These are phyloP conservation scores for Leccinellum albellum DNA, from an alignment of 768 basidiomycete species.

Conservation along the genomic window DNA sequence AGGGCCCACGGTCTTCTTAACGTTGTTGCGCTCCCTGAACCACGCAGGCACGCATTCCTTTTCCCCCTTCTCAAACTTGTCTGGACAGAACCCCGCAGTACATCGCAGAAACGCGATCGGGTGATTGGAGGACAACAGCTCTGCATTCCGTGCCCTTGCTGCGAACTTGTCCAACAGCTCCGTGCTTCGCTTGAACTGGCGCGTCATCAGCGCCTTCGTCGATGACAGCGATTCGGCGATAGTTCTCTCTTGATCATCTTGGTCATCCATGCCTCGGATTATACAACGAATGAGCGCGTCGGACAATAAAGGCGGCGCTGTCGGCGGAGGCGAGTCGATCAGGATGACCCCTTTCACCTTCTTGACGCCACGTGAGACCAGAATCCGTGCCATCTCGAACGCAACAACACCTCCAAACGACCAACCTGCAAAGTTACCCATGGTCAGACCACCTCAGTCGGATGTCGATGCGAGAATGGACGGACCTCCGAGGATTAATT, in stretches of 20 bases:
- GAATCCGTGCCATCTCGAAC: constrained; percentile 56
- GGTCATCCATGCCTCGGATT: constrained; percentile 31
- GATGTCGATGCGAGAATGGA: background rate
- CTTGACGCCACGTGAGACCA: constrained; percentile 35
- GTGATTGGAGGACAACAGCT: background rate
- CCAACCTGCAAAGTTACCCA: constrained; percentile 49
- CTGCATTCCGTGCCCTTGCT: constrained; percentile 8
- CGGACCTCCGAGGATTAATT: constrained; percentile 57
- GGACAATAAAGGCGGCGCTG: constrained; percentile 49
- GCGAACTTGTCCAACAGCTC: constrained; percentile 44
- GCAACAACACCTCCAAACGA: constrained; percentile 76
- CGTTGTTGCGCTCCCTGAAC: constrained; percentile 46
- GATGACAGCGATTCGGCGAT: constrained; percentile 30
- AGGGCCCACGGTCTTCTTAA: constrained; percentile 29
- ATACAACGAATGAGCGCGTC: constrained; percentile 47
- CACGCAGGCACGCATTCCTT: constrained; percentile 40
- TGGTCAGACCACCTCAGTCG: background rate
- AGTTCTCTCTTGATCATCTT: background rate
- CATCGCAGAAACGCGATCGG: constrained; percentile 54
- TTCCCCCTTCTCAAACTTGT: constrained; percentile 20
- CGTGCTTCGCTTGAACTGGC: constrained; percentile 50
- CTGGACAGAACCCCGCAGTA: constrained; percentile 39
- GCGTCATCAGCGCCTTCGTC: constrained; percentile 36
- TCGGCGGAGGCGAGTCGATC: constrained; percentile 65
- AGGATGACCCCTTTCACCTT: constrained; percentile 56